These are phyloP conservation scores for Myriosclerotinia duriaeana DNA, from an alignment of 2,329 filamentous ascomycete species.

Conservation along the genomic window DNA sequence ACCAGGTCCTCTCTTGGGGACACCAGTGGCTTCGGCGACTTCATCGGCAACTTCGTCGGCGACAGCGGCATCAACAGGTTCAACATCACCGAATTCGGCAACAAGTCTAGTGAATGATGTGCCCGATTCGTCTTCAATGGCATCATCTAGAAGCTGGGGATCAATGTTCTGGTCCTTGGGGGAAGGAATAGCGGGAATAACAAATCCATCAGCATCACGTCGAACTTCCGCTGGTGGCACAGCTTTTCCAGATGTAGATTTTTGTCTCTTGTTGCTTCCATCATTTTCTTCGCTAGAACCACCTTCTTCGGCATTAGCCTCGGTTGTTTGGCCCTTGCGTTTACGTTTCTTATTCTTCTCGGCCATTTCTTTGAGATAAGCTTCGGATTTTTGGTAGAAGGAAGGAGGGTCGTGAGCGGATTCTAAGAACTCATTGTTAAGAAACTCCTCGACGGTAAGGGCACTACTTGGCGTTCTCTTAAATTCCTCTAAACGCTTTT, in stretches of 20 bases:
- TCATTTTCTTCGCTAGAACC: constrained; percentile 36
- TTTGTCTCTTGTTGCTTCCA: constrained; percentile 33
- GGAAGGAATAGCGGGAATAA: constrained; percentile 55
- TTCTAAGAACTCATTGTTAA: constrained; percentile 69
- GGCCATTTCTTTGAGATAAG: constrained; percentile 55
- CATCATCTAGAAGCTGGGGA: constrained; percentile 26
- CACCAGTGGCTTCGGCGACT: constrained; percentile 28
- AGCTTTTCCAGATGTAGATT: constrained; percentile 27
- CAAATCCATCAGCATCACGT: constrained; percentile 67
- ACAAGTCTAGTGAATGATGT: constrained; percentile 45
- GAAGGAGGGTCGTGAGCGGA: constrained; percentile 79
- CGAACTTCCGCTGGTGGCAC: constrained; percentile 43
- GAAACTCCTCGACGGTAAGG: constrained; percentile 84
- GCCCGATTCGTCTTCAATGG: constrained; percentile 31
- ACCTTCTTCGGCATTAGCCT: constrained; percentile 33
- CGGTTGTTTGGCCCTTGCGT: constrained; percentile 28
- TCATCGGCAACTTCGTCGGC: constrained; percentile 23
- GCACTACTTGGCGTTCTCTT: constrained; percentile 79
- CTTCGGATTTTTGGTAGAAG: constrained; percentile 66
- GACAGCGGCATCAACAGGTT: constrained; percentile 3
- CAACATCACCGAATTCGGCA: constrained; percentile 47
- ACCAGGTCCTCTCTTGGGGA: constrained; percentile 35
- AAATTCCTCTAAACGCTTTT: constrained; percentile 89
- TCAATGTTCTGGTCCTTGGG: constrained; percentile 26
- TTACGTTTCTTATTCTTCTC: constrained; percentile 49